phyloP scores from a whole-genome alignment of 257 asterid genomes.

The Przewalskia tangutica region DNA sequence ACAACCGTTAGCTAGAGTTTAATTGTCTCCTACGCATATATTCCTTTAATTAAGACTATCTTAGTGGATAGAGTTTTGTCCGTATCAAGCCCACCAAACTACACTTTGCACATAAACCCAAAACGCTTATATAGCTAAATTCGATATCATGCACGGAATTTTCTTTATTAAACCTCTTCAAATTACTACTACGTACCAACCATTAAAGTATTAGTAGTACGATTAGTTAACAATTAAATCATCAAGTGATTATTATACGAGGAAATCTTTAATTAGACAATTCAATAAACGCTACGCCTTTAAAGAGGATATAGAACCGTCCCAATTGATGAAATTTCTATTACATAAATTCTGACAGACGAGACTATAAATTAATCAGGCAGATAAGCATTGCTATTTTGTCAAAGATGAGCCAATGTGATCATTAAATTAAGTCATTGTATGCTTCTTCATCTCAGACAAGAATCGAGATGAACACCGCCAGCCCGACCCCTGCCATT shows the following conservation, averaged over 20 bases:
- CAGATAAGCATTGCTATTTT: too few species aligned
- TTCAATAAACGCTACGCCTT: not conserved
- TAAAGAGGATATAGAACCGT: too few species aligned
- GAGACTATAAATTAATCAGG: too few species aligned
- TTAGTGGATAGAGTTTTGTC: not conserved
- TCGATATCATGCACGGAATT: not conserved
- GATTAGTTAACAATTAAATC: not conserved
- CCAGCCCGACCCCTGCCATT: not conserved
- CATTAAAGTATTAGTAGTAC: not conserved
- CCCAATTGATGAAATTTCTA: too few species aligned
- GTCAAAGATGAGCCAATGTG: too few species aligned
- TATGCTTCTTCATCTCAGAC: not conserved
- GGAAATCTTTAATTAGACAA: not conserved
- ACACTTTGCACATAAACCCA: not conserved
- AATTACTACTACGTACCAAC: not conserved
- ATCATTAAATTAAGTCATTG: not conserved
- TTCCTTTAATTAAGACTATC: not conserved
- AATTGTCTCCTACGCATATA: not conserved
- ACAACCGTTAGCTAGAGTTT: not conserved
- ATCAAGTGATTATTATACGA: not conserved
- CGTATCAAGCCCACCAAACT: not conserved
- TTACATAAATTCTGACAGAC: too few species aligned
- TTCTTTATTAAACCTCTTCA: not conserved
- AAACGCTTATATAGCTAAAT: not conserved
- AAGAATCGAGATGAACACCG: not conserved